These are phyloP conservation scores for Penicillium sp. DNA, from an alignment of 2,329 filamentous ascomycete genomes.

Conservation along the genomic window DNA sequence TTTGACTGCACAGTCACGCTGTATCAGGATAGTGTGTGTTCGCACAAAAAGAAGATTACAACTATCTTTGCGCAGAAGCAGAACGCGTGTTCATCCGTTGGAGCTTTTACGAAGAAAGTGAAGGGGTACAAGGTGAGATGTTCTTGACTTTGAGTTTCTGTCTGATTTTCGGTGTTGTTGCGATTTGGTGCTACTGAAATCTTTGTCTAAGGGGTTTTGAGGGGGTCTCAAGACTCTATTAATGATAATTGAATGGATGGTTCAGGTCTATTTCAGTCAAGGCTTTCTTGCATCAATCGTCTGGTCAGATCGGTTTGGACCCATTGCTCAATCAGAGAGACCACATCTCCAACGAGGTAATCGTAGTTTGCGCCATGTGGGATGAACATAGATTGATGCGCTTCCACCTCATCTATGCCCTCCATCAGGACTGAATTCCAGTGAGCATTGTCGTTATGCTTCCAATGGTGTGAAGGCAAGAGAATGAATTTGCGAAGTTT, in stretches of 20 bases:
- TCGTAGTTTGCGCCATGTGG: constrained; percentile 68
- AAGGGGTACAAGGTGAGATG: constrained; percentile 1
- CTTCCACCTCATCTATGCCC: constrained; percentile 78
- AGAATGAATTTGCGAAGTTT: constrained; percentile 77
- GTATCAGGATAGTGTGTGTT: constrained; percentile 10
- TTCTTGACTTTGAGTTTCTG: not conserved
- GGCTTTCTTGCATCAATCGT: constrained; percentile 14
- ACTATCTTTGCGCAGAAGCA: not conserved
- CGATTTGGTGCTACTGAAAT: not conserved
- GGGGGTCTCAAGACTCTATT: not conserved
- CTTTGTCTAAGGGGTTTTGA: not conserved
- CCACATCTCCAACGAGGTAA: constrained; percentile 71
- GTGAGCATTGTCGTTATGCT: constrained; percentile 61
- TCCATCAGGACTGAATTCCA: constrained; percentile 82
- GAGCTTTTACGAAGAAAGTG: constrained; percentile 2
- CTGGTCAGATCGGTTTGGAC: constrained; percentile 40
- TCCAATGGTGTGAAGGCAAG: constrained; percentile 58
- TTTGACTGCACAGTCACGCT: constrained; percentile 8
- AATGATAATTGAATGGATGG: not conserved
- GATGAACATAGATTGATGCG: constrained; percentile 80
- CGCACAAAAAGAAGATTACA: not conserved
- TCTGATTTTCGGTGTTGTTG: not conserved
- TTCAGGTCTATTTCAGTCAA: constrained; percentile 9
- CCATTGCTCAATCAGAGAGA: constrained; percentile 66
- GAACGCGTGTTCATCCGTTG: not conserved